Base-by-base conservation (phyloP, 352 stramenopile species). In the Lagenidium sp. region DNA sequence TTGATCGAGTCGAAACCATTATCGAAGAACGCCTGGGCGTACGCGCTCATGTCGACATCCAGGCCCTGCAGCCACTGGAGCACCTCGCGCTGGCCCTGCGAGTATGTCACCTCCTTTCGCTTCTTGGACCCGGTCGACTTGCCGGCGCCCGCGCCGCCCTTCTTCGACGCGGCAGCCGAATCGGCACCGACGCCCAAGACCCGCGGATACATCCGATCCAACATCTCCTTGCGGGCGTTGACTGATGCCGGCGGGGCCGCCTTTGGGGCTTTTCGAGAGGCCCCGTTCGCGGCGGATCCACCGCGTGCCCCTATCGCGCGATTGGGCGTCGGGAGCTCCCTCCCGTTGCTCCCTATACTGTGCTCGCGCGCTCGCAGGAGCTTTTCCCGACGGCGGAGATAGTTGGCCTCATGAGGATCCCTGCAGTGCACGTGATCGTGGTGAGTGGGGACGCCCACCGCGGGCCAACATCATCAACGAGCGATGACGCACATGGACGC, bases 1-100 rank as follows among this genome's bases (percentile, higher is more conserved):
- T 94, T 88, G 44, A 94, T 81, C 40, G 78, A 90, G 44, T 94
- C 81, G 36, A 94, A 94, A 1, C 81, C 78, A 41, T 94, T 91
- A 37, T 91, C 81, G 31, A 94, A 90, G 48, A 94, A 90, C 21
- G 78, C 65, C 12, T 63, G 60, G n/a, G 67, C 74, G 47, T 94
- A 94, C 38, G 81, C 63, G 22, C 76, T 89, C 81, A 94, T 94
- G 46, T 91, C 76, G 6, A 87, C 74, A 13, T 70, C 72, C 13
- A 94, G 55, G 2, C 61, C 54, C 51, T 67, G 59, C 15, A 94
- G 65, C 81, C 81, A 94, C 41, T 75, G 66, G 4, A 94, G 15
- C 6, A 94, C 81, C 41, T 94, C 81, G 12, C 78, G 74, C 49
- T 94, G 76, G 23, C 67, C 61, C 46, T 88, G 69, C 24, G 68